Percentiles rank a stretch among this genome's conserved stretches.
Evolutionary conservation across 768 basidiomycete genomes (phyloP).

Genomic region (Daedalea quercina): DNA sequence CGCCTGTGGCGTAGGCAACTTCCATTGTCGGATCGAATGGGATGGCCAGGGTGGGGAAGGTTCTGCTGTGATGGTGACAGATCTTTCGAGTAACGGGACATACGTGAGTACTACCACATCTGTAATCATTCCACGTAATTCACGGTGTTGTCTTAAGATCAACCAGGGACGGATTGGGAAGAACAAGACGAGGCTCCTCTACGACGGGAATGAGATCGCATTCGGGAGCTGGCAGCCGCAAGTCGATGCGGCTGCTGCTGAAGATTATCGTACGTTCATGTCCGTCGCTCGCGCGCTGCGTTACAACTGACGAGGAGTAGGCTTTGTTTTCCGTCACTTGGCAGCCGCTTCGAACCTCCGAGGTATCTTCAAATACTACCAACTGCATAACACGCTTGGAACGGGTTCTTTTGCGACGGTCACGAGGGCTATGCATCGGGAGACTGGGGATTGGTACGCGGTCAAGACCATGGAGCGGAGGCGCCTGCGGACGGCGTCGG

Average conservation of each 20-base stretch:
- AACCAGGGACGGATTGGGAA: slow-evolving; percentile 61
- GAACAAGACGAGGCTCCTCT: slow-evolving; percentile 46
- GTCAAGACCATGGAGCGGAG: slow-evolving; percentile 77
- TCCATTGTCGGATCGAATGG: slow-evolving; percentile 54
- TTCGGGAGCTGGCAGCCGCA: slow-evolving; percentile 60
- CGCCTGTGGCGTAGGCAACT: slow-evolving; percentile 35
- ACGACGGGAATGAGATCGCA: slow-evolving; percentile 81
- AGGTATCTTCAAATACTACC: slow-evolving; percentile 61
- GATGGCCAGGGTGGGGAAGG: slow-evolving; percentile 40
- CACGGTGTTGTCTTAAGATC: slow-evolving; percentile 37
- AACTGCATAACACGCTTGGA: slow-evolving; percentile 67
- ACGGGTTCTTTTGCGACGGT: slow-evolving; percentile 92
- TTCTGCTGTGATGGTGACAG: slow-evolving; percentile 42
- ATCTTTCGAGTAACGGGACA: slow-evolving; percentile 69
- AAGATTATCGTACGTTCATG: slow-evolving; percentile 61
- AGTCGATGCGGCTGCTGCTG: slow-evolving; percentile 33
- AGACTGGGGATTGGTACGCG: slow-evolving; percentile 71
- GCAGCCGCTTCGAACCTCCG: slow-evolving; percentile 33
- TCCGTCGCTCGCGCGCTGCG: neutral
- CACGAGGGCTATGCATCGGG: slow-evolving; percentile 68
- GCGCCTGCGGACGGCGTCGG: slow-evolving; percentile 29
- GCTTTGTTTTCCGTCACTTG: slow-evolving; percentile 66
- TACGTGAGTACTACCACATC: slow-evolving; percentile 37
- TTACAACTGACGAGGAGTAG: slow-evolving; percentile 26
- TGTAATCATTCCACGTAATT: neutral